Base-by-base conservation (phyloP, 345 rosid species). In the Eucalyptus virginea region DNA sequence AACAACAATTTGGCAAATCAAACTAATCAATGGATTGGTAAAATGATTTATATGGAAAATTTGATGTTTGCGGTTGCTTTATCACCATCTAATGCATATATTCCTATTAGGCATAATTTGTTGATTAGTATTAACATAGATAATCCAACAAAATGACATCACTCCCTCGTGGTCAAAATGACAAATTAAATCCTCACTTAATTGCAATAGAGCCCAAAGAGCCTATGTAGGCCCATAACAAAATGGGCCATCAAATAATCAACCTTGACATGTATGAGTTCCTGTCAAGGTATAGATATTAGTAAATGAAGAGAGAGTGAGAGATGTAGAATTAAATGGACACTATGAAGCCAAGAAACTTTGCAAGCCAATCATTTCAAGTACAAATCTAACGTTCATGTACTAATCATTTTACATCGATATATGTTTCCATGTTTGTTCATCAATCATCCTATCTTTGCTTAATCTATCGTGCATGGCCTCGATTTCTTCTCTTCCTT, bases 121-220 rank as follows among this genome's bases (percentile, higher is more conserved):
- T 26, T 11, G 0, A 10, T 1, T 26, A 60, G 32, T 12, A 28
- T 60, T 60, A 60, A 60, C 32, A 28, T 60, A 60, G 15, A 60
- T 60, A 6, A 24, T 60, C 1, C 7, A 0, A 60, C 16, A 60
- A 60, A 60, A 60, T 5, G 30, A 10, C 16, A 60, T 60, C 67
- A 26, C 0, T 0, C 0, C 16, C 2, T 28, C 0, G 7, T 12
- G 67, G 67, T 11, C n/a, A 60, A 60, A 0, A 60, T 60, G 16
- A 26, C 30, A 26, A 3, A 28, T 26, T 7, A 60, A 60, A 26
- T 11, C 67, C 32, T 0, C 4, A 60, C 26, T 60, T 60, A 28
- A 60, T 26, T 0, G 8, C 3, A 56, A 0, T 56, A 56, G 30
- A 56, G 30, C 30, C 60, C 30, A 23, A 23, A 56, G 30, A 10